Base-by-base conservation (phyloP, 2,329 filamentous ascomycete species). In the Cladophialophora bantiana region DNA sequence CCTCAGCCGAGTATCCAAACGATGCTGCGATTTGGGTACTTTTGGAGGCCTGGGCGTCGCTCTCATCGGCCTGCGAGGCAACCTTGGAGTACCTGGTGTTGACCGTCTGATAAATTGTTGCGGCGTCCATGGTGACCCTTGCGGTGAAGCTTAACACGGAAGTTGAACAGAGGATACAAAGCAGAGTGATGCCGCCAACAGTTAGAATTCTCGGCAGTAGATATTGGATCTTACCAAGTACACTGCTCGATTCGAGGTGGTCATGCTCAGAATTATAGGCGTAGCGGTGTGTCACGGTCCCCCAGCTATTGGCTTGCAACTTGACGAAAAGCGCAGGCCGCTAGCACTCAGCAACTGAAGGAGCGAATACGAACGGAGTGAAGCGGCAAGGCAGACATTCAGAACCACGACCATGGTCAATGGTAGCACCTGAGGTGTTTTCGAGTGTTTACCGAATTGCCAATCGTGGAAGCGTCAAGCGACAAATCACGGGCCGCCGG, bases 1-100 rank as follows among this genome's bases (percentile, higher is more conserved):
- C 83, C 35, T 82, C 77, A 7, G 79, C 76, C 12, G 78, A 78
- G 73, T 87, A 87, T 3, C 85, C 85, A 70, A 87, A 86, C 0
- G 85, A 80, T 58, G 78, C 78, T 34, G 85, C 84, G 10, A 86
- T 61, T 10, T 53, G 48, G n/a, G 57, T 40, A 50, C 35, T 45
- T 36, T 59, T 55, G 31, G 57, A 54, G 38, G 13, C 38, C n/a
- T 48, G 57, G 26, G 32, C 48, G 20, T 31, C n/a, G 15, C 18
- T 32, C 18, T 18, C 7, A 10, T 61, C 20, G 7, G 38, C 36
- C 12, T 57, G 56, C 7, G 36, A 55, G 18, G 63, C 45, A 18
- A 56, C 1, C 52, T 65, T n/a, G 32, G 63, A 65, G 38, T 65
- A 65, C 32, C 32, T 59, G 9, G 48, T 56, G 52, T 65, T 48